These are phyloP conservation scores for Coemansia sp. DNA, from an alignment of 192 early-diverging fungal genomes.

Conservation along the genomic window DNA sequence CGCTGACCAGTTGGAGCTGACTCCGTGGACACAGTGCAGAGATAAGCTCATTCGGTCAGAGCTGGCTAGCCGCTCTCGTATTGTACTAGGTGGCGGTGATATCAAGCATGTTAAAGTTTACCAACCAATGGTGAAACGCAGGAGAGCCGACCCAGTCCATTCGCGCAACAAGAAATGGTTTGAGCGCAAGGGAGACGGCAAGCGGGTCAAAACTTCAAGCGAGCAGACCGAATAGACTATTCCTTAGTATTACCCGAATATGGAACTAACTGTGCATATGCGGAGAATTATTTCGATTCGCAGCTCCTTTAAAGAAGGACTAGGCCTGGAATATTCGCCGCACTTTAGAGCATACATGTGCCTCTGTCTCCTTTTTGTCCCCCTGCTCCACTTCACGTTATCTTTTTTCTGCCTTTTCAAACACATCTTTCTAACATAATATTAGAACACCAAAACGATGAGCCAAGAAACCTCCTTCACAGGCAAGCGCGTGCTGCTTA, in stretches of 20 bases:
- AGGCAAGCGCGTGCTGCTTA: conserved; percentile 52
- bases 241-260: not conserved
- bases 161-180: conserved; percentile 51
- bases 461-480: conserved; percentile 46
- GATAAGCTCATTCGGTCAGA: conserved; percentile 7
- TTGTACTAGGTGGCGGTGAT: conserved; percentile 40
- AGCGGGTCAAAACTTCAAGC: conserved; percentile 14
- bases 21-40: conserved; percentile 32
- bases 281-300: conserved; percentile 17
- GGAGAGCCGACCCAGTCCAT: conserved; percentile 43
- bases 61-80: not conserved
- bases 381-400: not conserved
- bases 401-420: conserved; percentile 5
- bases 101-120: conserved; percentile 35
- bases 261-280: not conserved
- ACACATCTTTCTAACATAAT: not conserved
- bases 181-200: conserved; percentile 40
- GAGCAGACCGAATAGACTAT: not conserved
- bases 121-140: conserved; percentile 43
- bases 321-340: conserved; percentile 14
- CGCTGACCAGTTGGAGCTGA: conserved; percentile 1
- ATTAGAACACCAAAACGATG: conserved; percentile 19
- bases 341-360: not conserved
- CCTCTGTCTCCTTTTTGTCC: not conserved
- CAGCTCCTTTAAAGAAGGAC: not conserved